Evolutionary conservation across 345 rosid species (phyloP), one percentile per base, ranked within the genome.

Genomic region (Fremontodendron californicum): DNA sequence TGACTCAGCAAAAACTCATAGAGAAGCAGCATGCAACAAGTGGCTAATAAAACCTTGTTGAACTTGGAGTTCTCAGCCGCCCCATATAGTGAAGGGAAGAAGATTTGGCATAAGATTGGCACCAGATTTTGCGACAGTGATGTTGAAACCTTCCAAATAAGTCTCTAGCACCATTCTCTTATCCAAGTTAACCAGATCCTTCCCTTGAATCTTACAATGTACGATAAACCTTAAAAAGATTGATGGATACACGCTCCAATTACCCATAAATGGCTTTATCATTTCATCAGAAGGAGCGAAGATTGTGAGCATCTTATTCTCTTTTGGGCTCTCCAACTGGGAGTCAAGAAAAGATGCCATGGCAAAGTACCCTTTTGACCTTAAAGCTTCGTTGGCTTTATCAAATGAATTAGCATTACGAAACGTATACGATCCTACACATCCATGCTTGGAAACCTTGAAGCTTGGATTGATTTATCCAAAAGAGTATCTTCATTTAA

Each of bases 281-380:
- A n/a, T 54, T 13, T 69, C 70, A 61, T 84, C 85, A 12, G 18
- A 5, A 43, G 82, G 86, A 52, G 89, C 84, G 64, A 86, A 84
- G 74, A 86, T 42, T 31, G 85, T 86, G 35, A 86, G 2, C 15
- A 3, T 27, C 10, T 23, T 51, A 27, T 33, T 40, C 10, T 71
- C 67, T 37, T n/a, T 64, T 4, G 81, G 31, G 55, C 33, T 78
- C 12, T 58, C 66, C 77, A 86, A 10, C 67, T 86, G 87, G 62
- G 82, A 33, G 74, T 71, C 79, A 58, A 86, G 84, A 75, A 81
- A 84, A 29, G 78, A 75, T 0, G 89, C 89, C 84, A 80, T 78
- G 25, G 72, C 37, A 11, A 76, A 73, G 65, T 75, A 84, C 27
- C 81, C 87, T 40, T 25, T 78, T 0, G 68, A 43, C 42, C 52